Conservation (phyloP, 306 rosid species). For the Gastrolobium villosum region DNA sequence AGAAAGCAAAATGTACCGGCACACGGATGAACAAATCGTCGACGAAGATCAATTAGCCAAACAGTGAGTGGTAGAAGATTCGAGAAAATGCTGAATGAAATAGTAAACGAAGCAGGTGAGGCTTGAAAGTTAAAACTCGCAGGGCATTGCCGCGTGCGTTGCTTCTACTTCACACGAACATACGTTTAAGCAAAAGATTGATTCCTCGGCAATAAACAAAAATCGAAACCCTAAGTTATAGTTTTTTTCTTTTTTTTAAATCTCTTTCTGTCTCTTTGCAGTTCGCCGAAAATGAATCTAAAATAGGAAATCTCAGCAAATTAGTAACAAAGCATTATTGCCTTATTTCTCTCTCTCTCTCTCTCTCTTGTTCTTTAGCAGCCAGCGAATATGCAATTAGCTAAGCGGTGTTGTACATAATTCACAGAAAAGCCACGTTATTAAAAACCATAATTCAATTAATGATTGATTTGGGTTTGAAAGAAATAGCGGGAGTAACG, state of each 20-base stretch:
- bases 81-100: slow-evolving; percentile 40
- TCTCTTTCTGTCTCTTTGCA: neutral
- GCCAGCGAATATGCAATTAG: slow-evolving; percentile 36
- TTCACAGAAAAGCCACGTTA: slow-evolving; percentile 46
- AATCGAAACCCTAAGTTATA: slow-evolving; percentile 49
- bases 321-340: neutral
- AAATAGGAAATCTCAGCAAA: neutral
- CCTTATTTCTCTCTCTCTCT: neutral
- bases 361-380: neutral
- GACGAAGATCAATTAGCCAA: slow-evolving; percentile 25
- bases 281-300: slow-evolving; percentile 8
- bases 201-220: slow-evolving; percentile 45
- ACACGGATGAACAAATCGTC: slow-evolving; percentile 34
- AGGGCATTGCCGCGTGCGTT: slow-evolving; percentile 52
- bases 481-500: slow-evolving; percentile 55
- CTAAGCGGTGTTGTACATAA: neutral
- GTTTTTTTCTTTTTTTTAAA: neutral
- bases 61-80: slow-evolving; percentile 29
- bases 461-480: neutral
- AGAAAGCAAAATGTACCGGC: slow-evolving; percentile 52
- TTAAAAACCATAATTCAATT: neutral
- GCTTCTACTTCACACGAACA: slow-evolving; percentile 63
- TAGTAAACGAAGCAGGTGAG: slow-evolving; percentile 30
- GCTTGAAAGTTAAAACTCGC: slow-evolving; percentile 53
- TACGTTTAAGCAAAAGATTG: slow-evolving; percentile 27